Evolutionary conservation across 495 filamentous ascomycete species (phyloP).

Genomic region (Hypomontagnella monticulosa): DNA sequence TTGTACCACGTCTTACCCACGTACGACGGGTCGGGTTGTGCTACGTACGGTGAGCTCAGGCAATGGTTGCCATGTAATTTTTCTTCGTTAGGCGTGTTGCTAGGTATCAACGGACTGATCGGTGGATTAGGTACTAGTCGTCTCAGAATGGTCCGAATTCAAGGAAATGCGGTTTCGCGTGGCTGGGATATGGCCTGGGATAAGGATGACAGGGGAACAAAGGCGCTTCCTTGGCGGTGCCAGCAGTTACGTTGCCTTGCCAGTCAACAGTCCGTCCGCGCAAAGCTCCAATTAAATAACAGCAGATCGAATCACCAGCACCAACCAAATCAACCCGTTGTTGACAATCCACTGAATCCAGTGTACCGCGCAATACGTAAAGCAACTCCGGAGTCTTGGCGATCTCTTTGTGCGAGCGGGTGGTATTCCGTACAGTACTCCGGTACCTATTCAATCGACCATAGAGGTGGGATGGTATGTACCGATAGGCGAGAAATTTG

Average conservation of each 20-base stretch:
- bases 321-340: slow-evolving; percentile 21
- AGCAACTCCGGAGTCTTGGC: slow-evolving; percentile 38
- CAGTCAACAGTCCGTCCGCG: slow-evolving; percentile 10
- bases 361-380: slow-evolving; percentile 34
- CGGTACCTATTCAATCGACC: slow-evolving; percentile 16
- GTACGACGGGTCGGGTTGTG: slow-evolving; percentile 17
- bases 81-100: slow-evolving; percentile 46
- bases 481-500: slow-evolving; percentile 6
- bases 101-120: slow-evolving; percentile 16
- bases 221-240: slow-evolving; percentile 24
- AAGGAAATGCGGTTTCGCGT: slow-evolving; percentile 38
- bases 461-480: slow-evolving; percentile 6
- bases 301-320: slow-evolving; percentile 18
- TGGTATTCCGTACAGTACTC: slow-evolving; percentile 8
- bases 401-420: slow-evolving; percentile 31
- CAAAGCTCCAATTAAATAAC: slow-evolving; percentile 30
- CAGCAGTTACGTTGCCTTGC: slow-evolving; percentile 40
- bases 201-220: slow-evolving; percentile 22
- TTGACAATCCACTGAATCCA: slow-evolving; percentile 22
- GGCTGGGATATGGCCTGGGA: slow-evolving; percentile 35
- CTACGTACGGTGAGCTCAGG: slow-evolving; percentile 35
- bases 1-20: slow-evolving; percentile 11
- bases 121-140: slow-evolving; percentile 36
- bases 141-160: slow-evolving; percentile 40
- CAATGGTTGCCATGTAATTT: slow-evolving; percentile 44